Evolutionary conservation across 306 rosid genomes (phyloP).

Genomic region (Vicia villosa): DNA sequence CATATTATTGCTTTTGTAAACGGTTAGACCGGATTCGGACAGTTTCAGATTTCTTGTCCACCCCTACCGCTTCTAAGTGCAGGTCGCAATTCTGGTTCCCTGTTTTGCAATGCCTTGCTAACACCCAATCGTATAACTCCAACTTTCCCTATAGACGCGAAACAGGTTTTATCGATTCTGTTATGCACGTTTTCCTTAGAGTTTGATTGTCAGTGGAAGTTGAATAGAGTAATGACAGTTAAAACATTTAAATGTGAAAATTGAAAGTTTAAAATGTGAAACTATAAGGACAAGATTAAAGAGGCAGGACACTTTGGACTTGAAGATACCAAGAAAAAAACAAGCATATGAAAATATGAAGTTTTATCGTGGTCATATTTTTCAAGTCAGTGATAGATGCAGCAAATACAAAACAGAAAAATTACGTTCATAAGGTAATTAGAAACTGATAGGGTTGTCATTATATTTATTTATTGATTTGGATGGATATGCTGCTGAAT

Average conservation of each 20-base stretch:
- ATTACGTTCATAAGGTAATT: background rate
- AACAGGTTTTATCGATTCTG: background rate
- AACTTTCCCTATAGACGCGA: slow-evolving; percentile 76
- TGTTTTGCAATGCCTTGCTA: slow-evolving; percentile 92
- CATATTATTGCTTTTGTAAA: no score
- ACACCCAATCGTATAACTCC: slow-evolving; percentile 90
- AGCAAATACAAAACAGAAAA: background rate
- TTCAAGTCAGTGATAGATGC: background rate
- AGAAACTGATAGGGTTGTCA: background rate
- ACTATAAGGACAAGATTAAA: background rate
- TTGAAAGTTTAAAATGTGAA: no score
- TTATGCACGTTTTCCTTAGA: no score
- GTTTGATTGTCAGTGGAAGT: no score
- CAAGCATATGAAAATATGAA: background rate
- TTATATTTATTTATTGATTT: background rate
- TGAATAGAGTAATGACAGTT: no score
- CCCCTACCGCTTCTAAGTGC: slow-evolving; percentile 68
- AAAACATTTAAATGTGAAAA: no score
- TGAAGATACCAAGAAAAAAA: background rate
- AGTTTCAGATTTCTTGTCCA: no score
- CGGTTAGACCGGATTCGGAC: no score
- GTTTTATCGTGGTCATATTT: background rate
- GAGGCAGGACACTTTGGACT: background rate
- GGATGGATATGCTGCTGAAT: background rate
- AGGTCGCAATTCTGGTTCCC: slow-evolving; percentile 96